Base-by-base conservation (phyloP, 2,329 filamentous ascomycete species). In the Monosporascus cannonballus region DNA sequence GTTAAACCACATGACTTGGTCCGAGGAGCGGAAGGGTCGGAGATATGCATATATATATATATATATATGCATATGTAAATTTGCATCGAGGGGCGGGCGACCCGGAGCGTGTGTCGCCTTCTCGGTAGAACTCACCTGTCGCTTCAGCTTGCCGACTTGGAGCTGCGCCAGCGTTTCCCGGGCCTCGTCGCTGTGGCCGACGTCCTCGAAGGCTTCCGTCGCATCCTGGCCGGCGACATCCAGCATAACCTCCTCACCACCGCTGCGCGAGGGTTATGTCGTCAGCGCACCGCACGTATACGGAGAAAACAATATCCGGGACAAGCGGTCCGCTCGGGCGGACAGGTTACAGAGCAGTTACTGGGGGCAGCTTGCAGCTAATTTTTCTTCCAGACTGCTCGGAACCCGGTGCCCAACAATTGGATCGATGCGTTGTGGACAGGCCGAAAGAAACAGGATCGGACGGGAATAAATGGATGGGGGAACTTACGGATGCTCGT, bases 141-240 rank as follows among this genome's bases (percentile, higher is more conserved):
- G 83, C 85, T 96, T 95, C 71, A 96, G 74, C 38, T 69, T 79
- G 60, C 90, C 92, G 61, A 94, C 80, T 50, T 85, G 74, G 60
- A 96, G 77, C 67, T 84, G 83, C 34, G 87, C 85, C 53, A 99
- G 85, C 62, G 96, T 93, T 78, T 97, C 93, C 62, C 94, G 87
- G 62, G 94, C 94, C 80, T 99, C 94, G 74, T 99, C 94, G 67
- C 89, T 95, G 87, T 99, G 94, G 69, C 94, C 94, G 67, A 99
- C 94, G 75, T 99, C 94, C 79, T 99, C 94, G 71, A 99, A 99
- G 57, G 94, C 93, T 77, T 97, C 94, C 65, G 93, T 96, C 67
- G 89, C 88, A 74, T 99, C 94, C 77, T 96, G 92, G 63, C 94
- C 94, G 67, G 81, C 94, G 59, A 97, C 92, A 64, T 99, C 94